These are phyloP conservation scores for Tricholoma furcatifolium DNA, from an alignment of 768 basidiomycete genomes.

Conservation along the genomic window DNA sequence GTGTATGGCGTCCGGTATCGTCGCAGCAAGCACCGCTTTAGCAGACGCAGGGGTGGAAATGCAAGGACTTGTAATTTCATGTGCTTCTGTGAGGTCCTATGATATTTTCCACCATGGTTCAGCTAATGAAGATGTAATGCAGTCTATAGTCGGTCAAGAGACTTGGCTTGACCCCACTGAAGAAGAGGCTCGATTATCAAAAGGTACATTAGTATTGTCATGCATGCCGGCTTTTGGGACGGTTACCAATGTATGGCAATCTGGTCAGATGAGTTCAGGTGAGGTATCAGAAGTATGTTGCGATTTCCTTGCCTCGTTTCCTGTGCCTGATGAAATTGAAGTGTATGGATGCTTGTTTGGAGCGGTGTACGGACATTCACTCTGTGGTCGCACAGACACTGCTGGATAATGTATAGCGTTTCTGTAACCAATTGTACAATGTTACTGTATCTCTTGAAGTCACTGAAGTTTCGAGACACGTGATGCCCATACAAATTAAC, in stretches of 20 bases:
- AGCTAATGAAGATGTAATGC: constrained; percentile 4
- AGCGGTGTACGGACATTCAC: constrained; percentile 74
- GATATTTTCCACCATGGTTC: not conserved
- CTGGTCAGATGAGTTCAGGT: constrained; percentile 59
- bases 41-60: constrained; percentile 94
- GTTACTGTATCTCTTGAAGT: no score
- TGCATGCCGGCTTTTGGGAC: constrained; percentile 87
- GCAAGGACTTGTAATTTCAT: constrained; percentile 83
- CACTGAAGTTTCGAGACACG: no score
- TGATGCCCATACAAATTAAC: not conserved
- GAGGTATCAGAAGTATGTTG: constrained; percentile 56
- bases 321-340: constrained; percentile 25
- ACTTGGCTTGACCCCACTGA: constrained; percentile 82
- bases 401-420: constrained; percentile 33
- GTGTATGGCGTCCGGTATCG: constrained; percentile 80
- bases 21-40: constrained; percentile 88
- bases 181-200: constrained; percentile 56
- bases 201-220: constrained; percentile 73
- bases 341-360: constrained; percentile 72
- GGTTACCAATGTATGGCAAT: constrained; percentile 85
- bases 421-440: no score
- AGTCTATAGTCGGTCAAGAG: constrained; percentile 59
- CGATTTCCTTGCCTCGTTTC: not conserved
- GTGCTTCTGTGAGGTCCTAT: constrained; percentile 60
- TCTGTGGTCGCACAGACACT: constrained; percentile 72